phyloP scores from a whole-genome alignment of 495 filamentous ascomycete genomes.

The Aspergillus avenaceus region DNA sequence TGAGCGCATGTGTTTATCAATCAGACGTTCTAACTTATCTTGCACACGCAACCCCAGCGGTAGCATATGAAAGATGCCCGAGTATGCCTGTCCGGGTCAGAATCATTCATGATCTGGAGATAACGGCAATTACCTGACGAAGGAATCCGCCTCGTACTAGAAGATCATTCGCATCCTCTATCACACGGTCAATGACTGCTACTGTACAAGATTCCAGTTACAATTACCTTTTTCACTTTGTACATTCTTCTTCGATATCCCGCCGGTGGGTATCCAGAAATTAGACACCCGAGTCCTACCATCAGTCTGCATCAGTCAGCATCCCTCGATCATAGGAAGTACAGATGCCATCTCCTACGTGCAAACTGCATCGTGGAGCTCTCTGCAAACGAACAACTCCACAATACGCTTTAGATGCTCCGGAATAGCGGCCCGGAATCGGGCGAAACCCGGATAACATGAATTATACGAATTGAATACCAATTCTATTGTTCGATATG shows the following conservation, averaged over 20 bases:
- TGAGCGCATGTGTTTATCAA: constrained; percentile 83
- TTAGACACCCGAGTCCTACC: constrained; percentile 61
- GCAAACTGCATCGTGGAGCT: constrained; percentile 17
- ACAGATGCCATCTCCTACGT: constrained; percentile 12
- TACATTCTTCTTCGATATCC: constrained; percentile 54
- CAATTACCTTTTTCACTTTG: constrained; percentile 40
- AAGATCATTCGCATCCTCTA: constrained; percentile 67
- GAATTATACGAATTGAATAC: too few species aligned
- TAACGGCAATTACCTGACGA: constrained; percentile 53
- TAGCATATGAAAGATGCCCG: constrained; percentile 90
- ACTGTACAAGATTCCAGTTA: not conserved
- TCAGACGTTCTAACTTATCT: constrained; percentile 77
- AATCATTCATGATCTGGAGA: not conserved
- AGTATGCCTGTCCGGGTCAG: constrained; percentile 54
- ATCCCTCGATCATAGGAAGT: not conserved
- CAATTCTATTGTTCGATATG: too few species aligned
- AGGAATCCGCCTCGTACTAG: constrained; percentile 77
- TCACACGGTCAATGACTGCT: constrained; percentile 10
- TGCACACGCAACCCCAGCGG: constrained; percentile 88
- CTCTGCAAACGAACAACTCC: constrained; percentile 12
- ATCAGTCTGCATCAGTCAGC: constrained; percentile 40
- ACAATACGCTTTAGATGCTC: constrained; percentile 16
- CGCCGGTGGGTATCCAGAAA: constrained; percentile 74
- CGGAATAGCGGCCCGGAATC: constrained; percentile 19
- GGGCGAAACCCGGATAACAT: constrained; percentile 24